phyloP scores from a whole-genome alignment of 2,329 filamentous ascomycete species.

The Dryadomyces quercus-mongolicae region DNA sequence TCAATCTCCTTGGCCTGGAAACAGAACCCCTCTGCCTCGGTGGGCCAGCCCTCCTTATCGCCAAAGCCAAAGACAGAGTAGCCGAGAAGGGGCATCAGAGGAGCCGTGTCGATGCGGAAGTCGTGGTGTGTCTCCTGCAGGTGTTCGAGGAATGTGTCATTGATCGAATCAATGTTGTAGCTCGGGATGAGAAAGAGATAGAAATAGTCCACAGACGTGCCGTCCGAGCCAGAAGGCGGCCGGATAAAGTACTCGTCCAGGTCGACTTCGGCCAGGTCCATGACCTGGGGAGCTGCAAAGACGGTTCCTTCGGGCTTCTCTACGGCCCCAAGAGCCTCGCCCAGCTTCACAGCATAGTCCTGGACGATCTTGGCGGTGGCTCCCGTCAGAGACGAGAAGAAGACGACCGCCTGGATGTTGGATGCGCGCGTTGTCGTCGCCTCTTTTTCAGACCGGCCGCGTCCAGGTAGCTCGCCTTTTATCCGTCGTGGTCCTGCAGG shows the following conservation, averaged over 20 bases:
- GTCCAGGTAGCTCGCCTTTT: slow-evolving; percentile 22
- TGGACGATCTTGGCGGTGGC: slow-evolving; percentile 66
- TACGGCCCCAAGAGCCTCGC: slow-evolving; percentile 26
- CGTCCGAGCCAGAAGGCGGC: slow-evolving; percentile 43
- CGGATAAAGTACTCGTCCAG: slow-evolving; percentile 87
- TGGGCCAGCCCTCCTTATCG: slow-evolving; percentile 84
- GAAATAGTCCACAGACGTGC: slow-evolving; percentile 47
- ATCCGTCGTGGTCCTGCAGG: slow-evolving; percentile 27
- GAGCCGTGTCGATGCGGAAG: slow-evolving; percentile 86
- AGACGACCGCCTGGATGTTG: slow-evolving; percentile 61
- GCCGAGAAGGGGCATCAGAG: slow-evolving; percentile 63
- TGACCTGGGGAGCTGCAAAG: slow-evolving; percentile 48
- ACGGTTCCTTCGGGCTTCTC: not conserved
- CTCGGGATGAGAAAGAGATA: slow-evolving; percentile 80
- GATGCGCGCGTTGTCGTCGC: slow-evolving; percentile 13
- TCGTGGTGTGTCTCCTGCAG: slow-evolving; percentile 90
- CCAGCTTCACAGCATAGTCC: slow-evolving; percentile 45
- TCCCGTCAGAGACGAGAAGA: slow-evolving; percentile 81
- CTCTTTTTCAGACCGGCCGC: slow-evolving; percentile 17
- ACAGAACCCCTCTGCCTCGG: slow-evolving; percentile 82
- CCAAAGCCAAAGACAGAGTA: slow-evolving; percentile 94
- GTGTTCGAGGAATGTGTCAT: slow-evolving; percentile 78
- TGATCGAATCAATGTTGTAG: slow-evolving; percentile 90
- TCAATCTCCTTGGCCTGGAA: slow-evolving; percentile 85
- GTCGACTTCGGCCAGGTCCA: slow-evolving; percentile 77